Percentiles rank a stretch among this genome's conserved stretches.
These are phyloP conservation scores for Colletotrichum echinochloae DNA, from an alignment of 2,329 filamentous ascomycete species.

Conservation along the genomic window DNA sequence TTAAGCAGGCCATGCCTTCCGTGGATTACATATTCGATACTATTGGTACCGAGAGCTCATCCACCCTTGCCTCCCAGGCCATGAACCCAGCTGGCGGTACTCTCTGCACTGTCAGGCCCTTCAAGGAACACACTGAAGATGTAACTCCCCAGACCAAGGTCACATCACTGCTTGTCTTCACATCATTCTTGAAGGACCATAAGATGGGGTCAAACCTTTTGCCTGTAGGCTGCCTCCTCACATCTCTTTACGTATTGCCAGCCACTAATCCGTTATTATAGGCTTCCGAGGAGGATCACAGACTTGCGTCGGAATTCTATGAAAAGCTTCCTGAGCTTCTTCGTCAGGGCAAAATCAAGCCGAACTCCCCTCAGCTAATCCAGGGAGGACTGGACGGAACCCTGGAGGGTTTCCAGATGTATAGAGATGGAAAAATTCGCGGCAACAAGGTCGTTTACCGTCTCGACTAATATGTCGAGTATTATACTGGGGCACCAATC, in stretches of 20 bases:
- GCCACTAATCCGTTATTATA: neutral
- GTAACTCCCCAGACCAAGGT: neutral
- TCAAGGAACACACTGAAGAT: slow-evolving; percentile 2
- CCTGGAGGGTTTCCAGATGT: neutral
- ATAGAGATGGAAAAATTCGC: neutral
- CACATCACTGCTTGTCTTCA: neutral
- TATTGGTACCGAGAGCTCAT: slow-evolving; percentile 4
- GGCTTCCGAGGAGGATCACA: neutral
- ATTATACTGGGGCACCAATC: neutral
- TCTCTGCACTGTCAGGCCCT: slow-evolving; percentile 1
- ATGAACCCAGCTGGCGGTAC: slow-evolving; percentile 2
- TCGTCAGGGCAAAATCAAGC: slow-evolving; percentile 1
- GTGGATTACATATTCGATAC: slow-evolving; percentile 1
- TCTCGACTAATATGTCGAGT: neutral
- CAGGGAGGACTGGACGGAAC: slow-evolving; percentile 1
- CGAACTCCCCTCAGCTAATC: neutral
- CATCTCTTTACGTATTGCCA: neutral
- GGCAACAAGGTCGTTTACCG: neutral
- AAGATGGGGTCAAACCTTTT: neutral
- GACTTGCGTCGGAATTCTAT: slow-evolving; percentile 2
- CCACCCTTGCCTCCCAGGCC: neutral
- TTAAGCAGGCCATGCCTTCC: neutral
- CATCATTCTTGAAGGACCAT: neutral
- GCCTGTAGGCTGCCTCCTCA: slow-evolving; percentile 1
- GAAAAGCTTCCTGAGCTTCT: neutral